Percentiles rank a stretch among this genome's conserved stretches.
Conservation (phyloP, 768 basidiomycete genomes). For the Macrolepiota fuliginosa region DNA sequence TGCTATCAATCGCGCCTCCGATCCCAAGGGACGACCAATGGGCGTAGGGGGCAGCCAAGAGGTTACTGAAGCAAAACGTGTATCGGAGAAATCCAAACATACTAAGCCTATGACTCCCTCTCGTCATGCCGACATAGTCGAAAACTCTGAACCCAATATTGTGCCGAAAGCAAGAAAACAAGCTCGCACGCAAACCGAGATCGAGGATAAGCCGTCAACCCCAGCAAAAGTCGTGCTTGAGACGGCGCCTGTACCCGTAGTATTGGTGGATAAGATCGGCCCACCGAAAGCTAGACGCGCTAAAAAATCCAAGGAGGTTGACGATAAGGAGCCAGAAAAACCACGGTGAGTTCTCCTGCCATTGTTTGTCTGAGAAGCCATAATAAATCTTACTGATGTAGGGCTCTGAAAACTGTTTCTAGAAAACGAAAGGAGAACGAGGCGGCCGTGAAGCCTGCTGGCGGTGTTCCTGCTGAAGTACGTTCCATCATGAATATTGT, state of each 20-base stretch:
- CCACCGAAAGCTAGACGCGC: neutral
- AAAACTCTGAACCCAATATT: neutral
- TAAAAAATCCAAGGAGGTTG: conserved; percentile 16
- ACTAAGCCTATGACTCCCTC: neutral
- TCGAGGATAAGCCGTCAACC: neutral
- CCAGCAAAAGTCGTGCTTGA: neutral
- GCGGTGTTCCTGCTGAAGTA: neutral
- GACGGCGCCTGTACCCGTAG: neutral
- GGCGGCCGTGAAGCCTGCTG: neutral
- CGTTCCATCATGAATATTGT: neutral
- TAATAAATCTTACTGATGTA: neutral
- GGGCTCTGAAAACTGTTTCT: conserved; percentile 15
- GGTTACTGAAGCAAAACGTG: neutral
- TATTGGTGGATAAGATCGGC: neutral
- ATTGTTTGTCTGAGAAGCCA: neutral
- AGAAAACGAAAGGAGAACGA: conserved; percentile 35
- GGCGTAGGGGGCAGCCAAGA: neutral
- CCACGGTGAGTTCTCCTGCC: neutral
- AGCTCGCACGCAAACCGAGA: neutral
- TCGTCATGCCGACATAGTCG: neutral
- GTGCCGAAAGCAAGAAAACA: neutral
- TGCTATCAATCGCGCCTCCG: neutral
- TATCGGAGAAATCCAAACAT: neutral
- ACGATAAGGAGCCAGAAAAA: conserved; percentile 13
- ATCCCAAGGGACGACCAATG: neutral